These are phyloP conservation scores for Arbutus unedo DNA, from an alignment of 148 eudicot genomes.

Conservation along the genomic window DNA sequence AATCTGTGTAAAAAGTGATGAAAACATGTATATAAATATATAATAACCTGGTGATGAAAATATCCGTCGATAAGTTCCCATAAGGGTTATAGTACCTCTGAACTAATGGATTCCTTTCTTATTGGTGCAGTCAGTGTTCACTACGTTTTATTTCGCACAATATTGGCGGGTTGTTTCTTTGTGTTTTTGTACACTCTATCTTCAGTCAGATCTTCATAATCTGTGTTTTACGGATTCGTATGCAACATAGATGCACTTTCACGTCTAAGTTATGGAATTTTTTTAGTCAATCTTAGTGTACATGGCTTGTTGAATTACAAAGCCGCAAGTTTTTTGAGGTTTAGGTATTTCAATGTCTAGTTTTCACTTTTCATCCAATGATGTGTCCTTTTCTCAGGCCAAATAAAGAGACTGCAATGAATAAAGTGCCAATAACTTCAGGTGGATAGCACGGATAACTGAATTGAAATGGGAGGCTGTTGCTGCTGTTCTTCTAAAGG, in stretches of 20 bases:
- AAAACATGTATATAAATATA: neutral
- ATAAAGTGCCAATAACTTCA: conserved; percentile 26
- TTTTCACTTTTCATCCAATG: conserved; percentile 15
- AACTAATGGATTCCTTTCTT: neutral
- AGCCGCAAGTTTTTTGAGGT: neutral
- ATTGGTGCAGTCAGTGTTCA: neutral
- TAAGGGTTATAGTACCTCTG: neutral
- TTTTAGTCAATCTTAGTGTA: neutral
- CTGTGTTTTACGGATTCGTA: neutral
- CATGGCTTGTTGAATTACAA: neutral
- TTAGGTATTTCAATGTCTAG: neutral
- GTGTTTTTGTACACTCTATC: neutral
- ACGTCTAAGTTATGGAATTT: neutral
- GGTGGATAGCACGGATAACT: conserved; percentile 27
- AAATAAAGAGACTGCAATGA: conserved; percentile 23
- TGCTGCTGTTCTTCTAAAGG: conserved; percentile 60
- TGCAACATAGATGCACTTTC: neutral
- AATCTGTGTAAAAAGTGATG: neutral
- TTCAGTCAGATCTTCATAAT: neutral
- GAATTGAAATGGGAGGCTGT: conserved; percentile 56
- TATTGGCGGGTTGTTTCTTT: neutral
- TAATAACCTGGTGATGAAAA: neutral
- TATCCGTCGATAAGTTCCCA: neutral
- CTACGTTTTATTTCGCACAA: neutral
- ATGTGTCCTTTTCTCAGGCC: neutral